These are phyloP conservation scores for Suhomyces guaymorum DNA, from an alignment of 1,139 yeast species.

Conservation along the genomic window DNA sequence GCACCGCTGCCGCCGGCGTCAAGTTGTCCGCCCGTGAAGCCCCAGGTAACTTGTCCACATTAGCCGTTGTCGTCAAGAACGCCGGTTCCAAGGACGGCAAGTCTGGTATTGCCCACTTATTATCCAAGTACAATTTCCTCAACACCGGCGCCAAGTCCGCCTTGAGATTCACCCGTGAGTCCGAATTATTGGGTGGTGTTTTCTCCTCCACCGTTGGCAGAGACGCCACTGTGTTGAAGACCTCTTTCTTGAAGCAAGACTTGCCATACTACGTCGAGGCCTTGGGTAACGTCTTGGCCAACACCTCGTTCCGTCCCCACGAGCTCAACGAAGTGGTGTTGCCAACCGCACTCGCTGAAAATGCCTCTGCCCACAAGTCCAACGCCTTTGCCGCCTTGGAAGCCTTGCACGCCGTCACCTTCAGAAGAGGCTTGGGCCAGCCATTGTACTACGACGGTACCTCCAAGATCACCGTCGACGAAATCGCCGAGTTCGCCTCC, in stretches of 20 bases:
- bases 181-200: conserved; percentile 89
- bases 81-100: conserved; percentile 85
- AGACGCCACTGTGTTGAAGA: conserved; percentile 77
- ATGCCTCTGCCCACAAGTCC: conserved; percentile 47
- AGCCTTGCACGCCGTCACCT: conserved; percentile 76
- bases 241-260: conserved; percentile 82
- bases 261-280: conserved; percentile 92
- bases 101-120: conserved; percentile 84
- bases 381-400: conserved; percentile 70
- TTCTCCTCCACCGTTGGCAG: conserved; percentile 72
- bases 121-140: conserved; percentile 82
- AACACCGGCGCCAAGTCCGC: conserved; percentile 85
- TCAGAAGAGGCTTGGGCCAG: conserved; percentile 87
- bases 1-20: conserved; percentile 41
- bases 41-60: conserved; percentile 63
- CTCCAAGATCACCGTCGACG: conserved; percentile 59
- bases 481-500: conserved; percentile 66
- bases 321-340: conserved; percentile 79
- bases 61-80: conserved; percentile 69
- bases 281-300: conserved; percentile 72
- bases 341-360: conserved; percentile 71
- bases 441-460: conserved; percentile 75
- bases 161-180: conserved; percentile 89
- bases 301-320: conserved; percentile 76
- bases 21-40: conserved; percentile 50